Evolutionary conservation across 768 basidiomycete species (phyloP).

Genomic region (Pleurotus djamor): DNA sequence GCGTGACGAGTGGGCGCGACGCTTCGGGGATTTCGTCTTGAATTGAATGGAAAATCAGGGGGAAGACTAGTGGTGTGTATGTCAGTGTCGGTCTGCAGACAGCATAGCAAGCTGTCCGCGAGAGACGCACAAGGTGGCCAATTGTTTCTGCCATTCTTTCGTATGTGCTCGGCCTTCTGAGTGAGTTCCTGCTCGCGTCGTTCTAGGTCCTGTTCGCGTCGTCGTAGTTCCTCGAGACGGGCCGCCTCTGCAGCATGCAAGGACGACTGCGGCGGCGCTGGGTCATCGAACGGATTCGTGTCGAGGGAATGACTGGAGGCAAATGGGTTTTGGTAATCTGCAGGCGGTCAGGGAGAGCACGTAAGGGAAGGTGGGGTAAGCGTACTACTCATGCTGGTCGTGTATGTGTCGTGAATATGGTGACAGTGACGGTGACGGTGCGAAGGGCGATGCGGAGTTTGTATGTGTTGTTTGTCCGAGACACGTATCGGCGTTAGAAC

Average conservation of each 20-base stretch:
- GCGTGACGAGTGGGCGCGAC: conserved; percentile 75
- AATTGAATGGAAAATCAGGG: conserved; percentile 94
- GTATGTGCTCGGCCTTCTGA: conserved; percentile 65
- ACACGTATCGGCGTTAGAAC: background rate
- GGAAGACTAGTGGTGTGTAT: conserved; percentile 63
- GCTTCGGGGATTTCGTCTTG: conserved; percentile 84
- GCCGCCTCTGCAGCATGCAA: conserved; percentile 30
- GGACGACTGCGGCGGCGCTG: conserved; percentile 37
- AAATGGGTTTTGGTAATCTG: conserved; percentile 71
- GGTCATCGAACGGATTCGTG: conserved; percentile 90
- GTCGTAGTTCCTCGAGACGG: conserved; percentile 63
- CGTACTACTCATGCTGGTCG: conserved; percentile 7
- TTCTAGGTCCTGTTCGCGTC: conserved; percentile 80
- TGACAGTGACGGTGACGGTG: background rate
- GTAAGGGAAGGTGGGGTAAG: background rate
- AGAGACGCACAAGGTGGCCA: conserved; percentile 81
- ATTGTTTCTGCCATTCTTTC: conserved; percentile 83
- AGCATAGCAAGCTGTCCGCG: background rate
- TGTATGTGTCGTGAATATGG: conserved; percentile 1
- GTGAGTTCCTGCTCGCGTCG: conserved; percentile 74
- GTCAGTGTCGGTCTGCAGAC: background rate
- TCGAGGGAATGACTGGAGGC: conserved; percentile 84
- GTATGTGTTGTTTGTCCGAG: background rate
- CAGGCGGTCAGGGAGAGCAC: conserved; percentile 16
- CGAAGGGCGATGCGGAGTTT: background rate